Evolutionary conservation across 148 eudicot genomes (phyloP).

Genomic region (Rhododendron kiyosumense): DNA sequence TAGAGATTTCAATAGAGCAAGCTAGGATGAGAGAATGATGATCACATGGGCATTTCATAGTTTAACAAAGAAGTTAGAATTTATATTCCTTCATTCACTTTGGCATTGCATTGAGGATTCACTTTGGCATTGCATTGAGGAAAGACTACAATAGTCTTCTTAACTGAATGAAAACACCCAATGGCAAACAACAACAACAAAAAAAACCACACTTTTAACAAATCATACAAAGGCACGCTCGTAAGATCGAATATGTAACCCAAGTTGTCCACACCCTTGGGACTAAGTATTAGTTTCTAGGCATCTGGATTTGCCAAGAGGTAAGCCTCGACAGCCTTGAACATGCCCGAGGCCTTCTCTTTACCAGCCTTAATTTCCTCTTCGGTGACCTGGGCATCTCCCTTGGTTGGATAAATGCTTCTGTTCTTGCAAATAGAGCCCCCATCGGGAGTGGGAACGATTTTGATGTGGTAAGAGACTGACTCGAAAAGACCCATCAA

Average conservation of each 20-base stretch:
- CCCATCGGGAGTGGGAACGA: neutral
- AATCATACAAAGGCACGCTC: neutral
- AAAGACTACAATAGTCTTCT: too few relatives aligned
- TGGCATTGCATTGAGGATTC: too few relatives aligned
- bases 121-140: too few relatives aligned
- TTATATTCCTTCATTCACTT: too few relatives aligned
- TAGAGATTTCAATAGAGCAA: too few relatives aligned
- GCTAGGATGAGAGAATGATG: too few relatives aligned
- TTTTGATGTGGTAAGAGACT: neutral
- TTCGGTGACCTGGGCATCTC: neutral
- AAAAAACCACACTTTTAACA: neutral
- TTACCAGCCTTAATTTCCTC: conserved; percentile 8
- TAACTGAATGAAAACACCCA: neutral
- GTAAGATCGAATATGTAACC: neutral
- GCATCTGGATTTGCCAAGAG: conserved; percentile 13
- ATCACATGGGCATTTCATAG: too few relatives aligned
- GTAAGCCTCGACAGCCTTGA: conserved; percentile 19
- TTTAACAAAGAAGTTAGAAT: too few relatives aligned
- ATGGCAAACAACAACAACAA: neutral
- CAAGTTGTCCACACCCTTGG: neutral
- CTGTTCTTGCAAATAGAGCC: neutral
- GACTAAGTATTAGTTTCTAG: neutral
- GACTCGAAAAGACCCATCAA: neutral
- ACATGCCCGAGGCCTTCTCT: conserved; percentile 5
- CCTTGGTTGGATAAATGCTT: neutral